Evolutionary conservation across 2,329 filamentous ascomycete species (phyloP).

Genomic region (Elsinoe necatrix): DNA sequence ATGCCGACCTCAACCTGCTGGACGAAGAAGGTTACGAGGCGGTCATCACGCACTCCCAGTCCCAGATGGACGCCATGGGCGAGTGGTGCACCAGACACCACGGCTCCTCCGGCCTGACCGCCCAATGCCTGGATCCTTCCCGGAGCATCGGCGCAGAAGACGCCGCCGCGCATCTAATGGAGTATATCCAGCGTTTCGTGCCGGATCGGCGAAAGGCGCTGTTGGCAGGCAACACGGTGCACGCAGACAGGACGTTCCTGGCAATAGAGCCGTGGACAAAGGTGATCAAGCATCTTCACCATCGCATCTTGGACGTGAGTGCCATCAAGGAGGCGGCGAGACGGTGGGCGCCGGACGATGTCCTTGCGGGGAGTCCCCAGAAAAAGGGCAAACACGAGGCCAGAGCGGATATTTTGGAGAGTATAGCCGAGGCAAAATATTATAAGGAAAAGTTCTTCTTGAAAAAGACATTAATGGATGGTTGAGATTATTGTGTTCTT

Average conservation of each 20-base stretch:
- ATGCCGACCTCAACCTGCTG: constrained; percentile 64
- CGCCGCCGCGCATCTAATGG: constrained; percentile 64
- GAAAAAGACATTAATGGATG: constrained; percentile 18
- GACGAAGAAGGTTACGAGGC: constrained; percentile 72
- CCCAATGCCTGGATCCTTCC: constrained; percentile 62
- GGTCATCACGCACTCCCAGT: constrained; percentile 63
- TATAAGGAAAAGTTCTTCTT: constrained; percentile 66
- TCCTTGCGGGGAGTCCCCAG: constrained; percentile 54
- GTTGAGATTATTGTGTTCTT: background rate
- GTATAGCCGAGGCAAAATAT: constrained; percentile 81
- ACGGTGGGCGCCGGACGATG: constrained; percentile 62
- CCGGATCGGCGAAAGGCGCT: constrained; percentile 60
- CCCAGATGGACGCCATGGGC: constrained; percentile 69
- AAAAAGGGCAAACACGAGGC: constrained; percentile 78
- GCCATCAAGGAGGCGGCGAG: constrained; percentile 81
- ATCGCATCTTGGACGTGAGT: constrained; percentile 88
- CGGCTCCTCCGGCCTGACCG: constrained; percentile 69
- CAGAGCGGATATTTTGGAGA: constrained; percentile 83
- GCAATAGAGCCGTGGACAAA: constrained; percentile 62
- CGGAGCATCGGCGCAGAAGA: constrained; percentile 60
- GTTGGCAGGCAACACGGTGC: constrained; percentile 86
- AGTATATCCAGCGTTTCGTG: constrained; percentile 66
- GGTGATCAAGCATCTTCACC: constrained; percentile 71
- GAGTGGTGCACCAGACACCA: constrained; percentile 84
- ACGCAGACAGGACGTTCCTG: constrained; percentile 80